Evolutionary conservation across 768 basidiomycete species (phyloP).

Genomic region (Agaricus sinodeliciosus): DNA sequence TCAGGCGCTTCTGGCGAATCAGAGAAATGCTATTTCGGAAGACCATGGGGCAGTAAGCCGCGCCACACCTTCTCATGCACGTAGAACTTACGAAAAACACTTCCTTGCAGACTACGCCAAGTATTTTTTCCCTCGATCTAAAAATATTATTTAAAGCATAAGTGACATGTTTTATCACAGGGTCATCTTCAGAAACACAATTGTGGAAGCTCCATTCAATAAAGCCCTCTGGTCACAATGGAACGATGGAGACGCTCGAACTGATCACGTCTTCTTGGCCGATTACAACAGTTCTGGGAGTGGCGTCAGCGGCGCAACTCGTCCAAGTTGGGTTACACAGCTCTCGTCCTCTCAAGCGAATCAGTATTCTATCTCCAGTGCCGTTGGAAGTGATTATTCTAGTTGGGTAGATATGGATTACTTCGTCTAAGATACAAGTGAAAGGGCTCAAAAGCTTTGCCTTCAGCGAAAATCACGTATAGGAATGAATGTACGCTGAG

Average conservation of each 20-base stretch:
- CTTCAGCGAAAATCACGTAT: no score
- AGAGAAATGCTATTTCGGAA: slow-evolving; percentile 32
- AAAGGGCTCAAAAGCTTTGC: background rate
- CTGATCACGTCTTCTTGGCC: slow-evolving; percentile 38
- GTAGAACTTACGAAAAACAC: background rate
- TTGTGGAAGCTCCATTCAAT: slow-evolving; percentile 33
- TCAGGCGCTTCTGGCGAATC: slow-evolving; percentile 30
- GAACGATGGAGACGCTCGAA: slow-evolving; percentile 28
- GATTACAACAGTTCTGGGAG: slow-evolving; percentile 39
- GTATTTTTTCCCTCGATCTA: slow-evolving; percentile 18
- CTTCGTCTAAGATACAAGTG: slow-evolving; percentile 18
- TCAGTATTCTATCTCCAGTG: slow-evolving; percentile 33
- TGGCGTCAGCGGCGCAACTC: slow-evolving; percentile 27
- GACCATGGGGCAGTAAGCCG: slow-evolving; percentile 40
- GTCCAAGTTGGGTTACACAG: slow-evolving; percentile 34
- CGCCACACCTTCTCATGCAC: background rate
- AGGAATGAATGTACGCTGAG: no score
- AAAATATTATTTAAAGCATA: background rate
- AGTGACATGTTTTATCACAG: slow-evolving; percentile 15
- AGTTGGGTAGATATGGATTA: slow-evolving; percentile 40
- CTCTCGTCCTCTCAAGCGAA: slow-evolving; percentile 31
- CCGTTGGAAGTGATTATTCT: slow-evolving; percentile 38
- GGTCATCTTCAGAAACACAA: slow-evolving; percentile 43
- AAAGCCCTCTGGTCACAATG: slow-evolving; percentile 41
- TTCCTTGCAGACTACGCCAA: slow-evolving; percentile 32